A percentile compares a stretch with the other conserved stretches of the same genome.
phyloP scores from a whole-genome alignment of 345 rosid species.

The Corymbia maculata region DNA sequence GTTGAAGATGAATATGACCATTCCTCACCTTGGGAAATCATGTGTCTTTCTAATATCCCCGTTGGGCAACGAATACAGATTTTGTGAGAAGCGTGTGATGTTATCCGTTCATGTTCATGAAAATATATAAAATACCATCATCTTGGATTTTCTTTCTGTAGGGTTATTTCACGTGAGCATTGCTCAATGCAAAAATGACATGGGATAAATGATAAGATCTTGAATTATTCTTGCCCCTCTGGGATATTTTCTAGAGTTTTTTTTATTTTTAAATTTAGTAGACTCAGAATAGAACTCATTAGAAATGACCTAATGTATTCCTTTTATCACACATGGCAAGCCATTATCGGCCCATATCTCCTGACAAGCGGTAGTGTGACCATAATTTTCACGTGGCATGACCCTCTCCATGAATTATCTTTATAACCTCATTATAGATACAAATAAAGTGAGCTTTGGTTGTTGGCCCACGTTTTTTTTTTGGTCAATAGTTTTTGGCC shows the following conservation, averaged over 20 bases:
- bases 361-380: neutral
- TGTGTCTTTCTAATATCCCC: rapidly evolving
- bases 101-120: rapidly evolving
- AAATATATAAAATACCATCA: neutral
- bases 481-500: neutral
- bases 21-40: neutral
- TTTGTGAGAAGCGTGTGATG: rapidly evolving
- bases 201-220: neutral
- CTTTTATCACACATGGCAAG: neutral
- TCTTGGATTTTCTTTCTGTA: neutral
- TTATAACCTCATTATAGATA: neutral
- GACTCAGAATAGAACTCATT: neutral
- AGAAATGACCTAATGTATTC: neutral
- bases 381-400: neutral
- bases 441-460: neutral
- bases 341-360: neutral
- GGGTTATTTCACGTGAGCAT: neutral
- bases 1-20: too few species aligned
- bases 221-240: neutral
- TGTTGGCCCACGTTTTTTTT: neutral
- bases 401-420: neutral
- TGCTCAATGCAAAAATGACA: neutral
- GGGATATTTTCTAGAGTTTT: neutral
- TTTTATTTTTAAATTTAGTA: neutral
- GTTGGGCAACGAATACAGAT: rapidly evolving